A percentile compares a stretch with the other conserved stretches of the same genome.
These are phyloP conservation scores for Alternaria longipes DNA, from an alignment of 2,329 filamentous ascomycete species.

Conservation along the genomic window DNA sequence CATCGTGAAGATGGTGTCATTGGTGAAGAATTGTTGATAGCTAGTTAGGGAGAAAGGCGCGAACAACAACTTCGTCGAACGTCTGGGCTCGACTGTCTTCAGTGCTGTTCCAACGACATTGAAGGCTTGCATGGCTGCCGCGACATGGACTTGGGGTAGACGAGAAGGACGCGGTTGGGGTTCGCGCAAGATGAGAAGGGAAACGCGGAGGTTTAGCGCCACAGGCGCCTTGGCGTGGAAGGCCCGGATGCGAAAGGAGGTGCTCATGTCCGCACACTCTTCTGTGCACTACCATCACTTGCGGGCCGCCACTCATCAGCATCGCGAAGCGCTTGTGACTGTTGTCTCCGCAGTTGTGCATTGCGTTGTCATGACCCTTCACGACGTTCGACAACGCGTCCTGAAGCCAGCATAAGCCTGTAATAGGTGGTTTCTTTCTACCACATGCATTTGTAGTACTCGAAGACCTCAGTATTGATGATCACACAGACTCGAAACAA, in stretches of 20 bases:
- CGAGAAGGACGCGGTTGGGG: neutral
- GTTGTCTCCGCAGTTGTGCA: neutral
- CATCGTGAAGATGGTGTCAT: neutral
- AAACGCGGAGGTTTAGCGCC: constrained; percentile 1
- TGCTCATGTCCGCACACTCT: neutral
- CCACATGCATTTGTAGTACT: neutral
- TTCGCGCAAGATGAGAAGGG: neutral
- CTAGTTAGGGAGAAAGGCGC: neutral
- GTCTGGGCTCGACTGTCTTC: neutral
- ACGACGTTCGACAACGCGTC: neutral
- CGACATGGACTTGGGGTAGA: neutral
- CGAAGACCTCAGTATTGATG: neutral
- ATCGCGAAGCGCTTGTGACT: neutral
- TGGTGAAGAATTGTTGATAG: neutral
- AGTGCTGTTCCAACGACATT: neutral
- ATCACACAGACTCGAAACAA: neutral
- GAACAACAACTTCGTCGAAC: neutral
- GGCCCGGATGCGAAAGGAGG: neutral
- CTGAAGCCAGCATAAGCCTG: neutral
- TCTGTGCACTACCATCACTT: neutral
- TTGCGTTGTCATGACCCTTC: neutral
- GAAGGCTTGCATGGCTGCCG: neutral
- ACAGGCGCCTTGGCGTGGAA: constrained; percentile 16
- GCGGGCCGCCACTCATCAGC: neutral
- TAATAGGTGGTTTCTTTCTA: neutral